Base-by-base conservation (phyloP, 192 early-diverging fungal genomes). In the Backusella luteola region DNA sequence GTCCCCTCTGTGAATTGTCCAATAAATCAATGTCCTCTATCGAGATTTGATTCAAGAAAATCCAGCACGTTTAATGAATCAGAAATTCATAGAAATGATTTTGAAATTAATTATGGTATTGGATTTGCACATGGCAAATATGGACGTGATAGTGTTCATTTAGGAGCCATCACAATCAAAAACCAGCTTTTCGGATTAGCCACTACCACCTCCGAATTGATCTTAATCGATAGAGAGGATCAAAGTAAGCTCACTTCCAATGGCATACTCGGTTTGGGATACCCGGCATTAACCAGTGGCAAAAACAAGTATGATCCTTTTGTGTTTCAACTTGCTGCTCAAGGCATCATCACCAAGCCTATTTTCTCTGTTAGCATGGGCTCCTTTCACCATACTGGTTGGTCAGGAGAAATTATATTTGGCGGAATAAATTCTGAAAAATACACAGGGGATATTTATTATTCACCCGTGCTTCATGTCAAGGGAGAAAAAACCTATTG, bases 361-460 rank as follows among this genome's bases (percentile, higher is more conserved):
- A 56, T 79, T 1, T 79, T 79, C 36, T 74, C 78, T 8, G 38
- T 79, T 17, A 39, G 69, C 17, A 75, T 79, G 78, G 34, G 59
- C 5, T 44, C 39, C 6, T 23, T 66, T 5, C 29, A 42, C 1
- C 21, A 69, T 11, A 29, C 29, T 21, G 78, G 73, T 2, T 75
- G 74, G 73, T 34, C 73, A 19, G 87, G 86, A 12, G 79, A 84
- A 52, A 75, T 89, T 19, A 26, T 74, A 12, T 73, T 89, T 44
- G 85, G 84, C 39, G 87, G 86, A 23, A 53, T 80, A 44, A 85
- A 86, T 76, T 7, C 52, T 17, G 32, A 26, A 26, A 83, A 84
- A 52, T 81, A 76, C 44, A 79, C 77, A n/a, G 88, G 87, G 7
- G 19, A 70, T 15, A 80, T 88, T 66, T 82, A 68, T 44, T 88